Conservation (phyloP, 2,329 filamentous ascomycete genomes). For the Emericellopsis cladophorae region DNA sequence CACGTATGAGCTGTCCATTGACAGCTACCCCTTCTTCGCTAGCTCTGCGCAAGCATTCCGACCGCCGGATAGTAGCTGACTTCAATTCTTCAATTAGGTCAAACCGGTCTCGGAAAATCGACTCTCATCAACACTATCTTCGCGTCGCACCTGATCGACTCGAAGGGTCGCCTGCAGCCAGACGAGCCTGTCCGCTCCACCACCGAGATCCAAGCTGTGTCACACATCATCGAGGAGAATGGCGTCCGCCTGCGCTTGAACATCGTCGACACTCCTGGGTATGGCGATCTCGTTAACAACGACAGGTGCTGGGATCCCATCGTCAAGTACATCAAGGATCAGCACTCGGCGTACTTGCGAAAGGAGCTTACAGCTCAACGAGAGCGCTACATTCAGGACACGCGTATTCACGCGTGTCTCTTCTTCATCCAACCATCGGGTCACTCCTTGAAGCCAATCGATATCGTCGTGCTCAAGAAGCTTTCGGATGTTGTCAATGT, state of each 20-base stretch:
- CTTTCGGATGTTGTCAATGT: constrained; percentile 98
- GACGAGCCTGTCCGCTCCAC: constrained; percentile 90
- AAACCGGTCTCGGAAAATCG: constrained; percentile 97
- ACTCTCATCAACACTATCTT: constrained; percentile 99
- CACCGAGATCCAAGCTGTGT: constrained; percentile 95
- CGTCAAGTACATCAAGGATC: constrained; percentile 99
- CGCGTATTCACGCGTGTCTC: constrained; percentile 96
- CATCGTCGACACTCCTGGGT: constrained; percentile 97
- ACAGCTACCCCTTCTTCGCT: neutral
- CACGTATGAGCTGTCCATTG: neutral
- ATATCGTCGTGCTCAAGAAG: constrained; percentile 99
- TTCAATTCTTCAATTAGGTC: constrained; percentile 44
- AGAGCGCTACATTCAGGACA: constrained; percentile 98
- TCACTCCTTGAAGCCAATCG: constrained; percentile 96
- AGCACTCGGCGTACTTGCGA: constrained; percentile 96
- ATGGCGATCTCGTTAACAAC: constrained; percentile 98
- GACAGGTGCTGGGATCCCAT: constrained; percentile 99
- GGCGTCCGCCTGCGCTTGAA: constrained; percentile 93
- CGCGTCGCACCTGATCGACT: constrained; percentile 97
- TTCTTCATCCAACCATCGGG: constrained; percentile 99
- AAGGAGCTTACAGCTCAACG: constrained; percentile 99
- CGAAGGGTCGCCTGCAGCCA: constrained; percentile 86
- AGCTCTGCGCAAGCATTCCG: neutral
- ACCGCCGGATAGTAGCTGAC: constrained; percentile 4
- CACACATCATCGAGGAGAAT: constrained; percentile 99